Evolutionary conservation across 768 basidiomycete species (phyloP).

Genomic region (Mycena leptocephala): DNA sequence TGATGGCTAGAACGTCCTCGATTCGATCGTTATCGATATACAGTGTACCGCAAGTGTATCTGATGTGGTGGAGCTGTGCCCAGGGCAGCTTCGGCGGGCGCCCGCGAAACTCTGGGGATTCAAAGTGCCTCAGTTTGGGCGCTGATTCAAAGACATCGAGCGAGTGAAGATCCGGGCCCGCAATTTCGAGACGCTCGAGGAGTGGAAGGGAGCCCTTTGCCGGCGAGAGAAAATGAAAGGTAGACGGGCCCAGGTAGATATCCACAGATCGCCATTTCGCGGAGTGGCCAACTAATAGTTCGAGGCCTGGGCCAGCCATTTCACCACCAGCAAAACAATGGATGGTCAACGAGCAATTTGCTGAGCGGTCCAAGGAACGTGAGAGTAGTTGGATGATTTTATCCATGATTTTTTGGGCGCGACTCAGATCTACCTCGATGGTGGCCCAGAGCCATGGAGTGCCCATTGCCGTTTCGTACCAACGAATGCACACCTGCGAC

Average conservation of each 20-base stretch:
- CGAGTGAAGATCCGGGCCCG: neutral
- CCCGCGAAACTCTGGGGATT: neutral
- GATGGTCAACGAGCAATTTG: neutral
- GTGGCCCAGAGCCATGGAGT: neutral
- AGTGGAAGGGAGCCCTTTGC: neutral
- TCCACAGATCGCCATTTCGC: neutral
- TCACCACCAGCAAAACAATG: no score
- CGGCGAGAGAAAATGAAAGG: neutral
- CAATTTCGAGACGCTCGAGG: neutral
- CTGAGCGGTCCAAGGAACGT: neutral
- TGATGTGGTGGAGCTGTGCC: neutral
- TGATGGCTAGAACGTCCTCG: neutral
- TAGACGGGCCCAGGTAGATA: neutral
- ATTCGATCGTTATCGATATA: neutral
- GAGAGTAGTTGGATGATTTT: neutral
- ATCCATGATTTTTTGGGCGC: neutral
- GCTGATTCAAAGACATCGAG: neutral
- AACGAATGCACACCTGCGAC: neutral
- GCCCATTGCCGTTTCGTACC: neutral
- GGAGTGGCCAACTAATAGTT: neutral
- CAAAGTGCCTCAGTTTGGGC: neutral
- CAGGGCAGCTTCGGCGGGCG: neutral
- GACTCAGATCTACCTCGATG: neutral
- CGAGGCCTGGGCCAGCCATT: neutral
- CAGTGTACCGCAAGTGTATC: no score